Evolutionary conservation across 2,329 filamentous ascomycete species (phyloP), one percentile per base, ranked within the genome.

Genomic region (Fusarium sp.): DNA sequence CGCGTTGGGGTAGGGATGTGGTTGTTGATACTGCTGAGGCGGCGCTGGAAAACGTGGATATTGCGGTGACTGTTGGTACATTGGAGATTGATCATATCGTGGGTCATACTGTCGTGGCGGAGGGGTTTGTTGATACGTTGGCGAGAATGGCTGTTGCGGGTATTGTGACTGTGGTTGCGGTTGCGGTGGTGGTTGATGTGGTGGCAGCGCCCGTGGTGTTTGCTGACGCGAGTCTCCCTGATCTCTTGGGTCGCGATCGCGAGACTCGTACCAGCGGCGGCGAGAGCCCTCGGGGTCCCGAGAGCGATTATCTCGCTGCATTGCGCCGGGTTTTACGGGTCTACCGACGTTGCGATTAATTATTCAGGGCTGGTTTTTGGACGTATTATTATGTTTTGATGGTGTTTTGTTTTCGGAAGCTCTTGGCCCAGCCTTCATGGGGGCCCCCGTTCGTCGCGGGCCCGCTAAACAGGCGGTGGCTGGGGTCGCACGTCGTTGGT

Each of bases 271-370:
- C 70, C 73, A 75, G 80, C 84, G 83, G 75, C 85, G 83, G 75
- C 83, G 80, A 74, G 81, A 82, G 80, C 82, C 82, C 71, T 86
- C 85, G 56, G 83, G 83, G 78, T 85, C 87, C 80, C 85, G 83
- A 73, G 82, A 83, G 76, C 84, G 84, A 77, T 81, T 79, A 74
- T 83, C 81, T 80, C 82, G 80, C 83, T 86, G 83, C 83, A 84
- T 86, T 75, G 75, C 80, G 69, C 68, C 73, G 73, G 68, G 26
- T 28, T 68, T 56, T 62, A 68, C 61, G 50, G 44, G 44, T 65
- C 63, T 68, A 61, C 42, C 72, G 65, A 56, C 57, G 65, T 68
- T 65, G 65, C 67, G 67, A 28, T 28, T 26, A 63, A 51, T 58
- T 68, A 61, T 52, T 56, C 40, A 62, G 61, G 46, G 50, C 40